Evolutionary conservation across 2,329 filamentous ascomycete genomes (phyloP).

Genomic region (Pseudocercospora vitis): DNA sequence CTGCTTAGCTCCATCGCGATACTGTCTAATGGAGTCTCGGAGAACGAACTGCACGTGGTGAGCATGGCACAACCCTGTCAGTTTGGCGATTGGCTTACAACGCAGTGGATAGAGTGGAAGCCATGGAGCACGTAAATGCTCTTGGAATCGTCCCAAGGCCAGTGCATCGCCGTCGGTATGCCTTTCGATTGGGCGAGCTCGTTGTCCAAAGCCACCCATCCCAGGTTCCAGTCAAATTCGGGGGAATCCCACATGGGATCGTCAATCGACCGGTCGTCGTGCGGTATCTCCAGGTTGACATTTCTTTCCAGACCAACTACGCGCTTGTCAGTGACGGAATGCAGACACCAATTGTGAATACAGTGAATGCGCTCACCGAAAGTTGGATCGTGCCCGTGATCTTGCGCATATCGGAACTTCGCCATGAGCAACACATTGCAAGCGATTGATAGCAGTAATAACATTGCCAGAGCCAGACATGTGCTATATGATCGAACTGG

Average conservation of each 20-base stretch:
- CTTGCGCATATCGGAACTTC: not conserved
- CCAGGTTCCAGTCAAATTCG: constrained; percentile 7
- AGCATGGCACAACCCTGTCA: not conserved
- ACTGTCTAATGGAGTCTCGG: not conserved
- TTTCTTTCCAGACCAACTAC: constrained; percentile 8
- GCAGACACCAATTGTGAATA: not conserved
- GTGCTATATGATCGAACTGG: not conserved
- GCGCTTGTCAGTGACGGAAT: not conserved
- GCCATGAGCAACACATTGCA: not conserved
- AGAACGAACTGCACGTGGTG: not conserved
- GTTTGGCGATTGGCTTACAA: not conserved
- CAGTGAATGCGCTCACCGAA: not conserved
- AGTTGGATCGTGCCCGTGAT: constrained; percentile 6
- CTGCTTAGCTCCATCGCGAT: not conserved
- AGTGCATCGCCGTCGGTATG: constrained; percentile 4
- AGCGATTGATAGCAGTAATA: not conserved
- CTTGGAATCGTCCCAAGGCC: constrained; percentile 9
- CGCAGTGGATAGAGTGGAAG: constrained; percentile 6
- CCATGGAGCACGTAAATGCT: constrained; percentile 5
- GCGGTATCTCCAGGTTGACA: constrained; percentile 4
- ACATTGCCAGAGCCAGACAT: not conserved
- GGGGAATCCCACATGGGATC: constrained; percentile 11
- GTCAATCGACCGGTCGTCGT: constrained; percentile 6
- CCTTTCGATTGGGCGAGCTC: not conserved
- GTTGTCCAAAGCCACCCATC: constrained; percentile 7